Evolutionary conservation across 192 early-diverging fungal species (phyloP), one percentile per base, ranked within the genome.

Genomic region (Coemansia interrupta): DNA sequence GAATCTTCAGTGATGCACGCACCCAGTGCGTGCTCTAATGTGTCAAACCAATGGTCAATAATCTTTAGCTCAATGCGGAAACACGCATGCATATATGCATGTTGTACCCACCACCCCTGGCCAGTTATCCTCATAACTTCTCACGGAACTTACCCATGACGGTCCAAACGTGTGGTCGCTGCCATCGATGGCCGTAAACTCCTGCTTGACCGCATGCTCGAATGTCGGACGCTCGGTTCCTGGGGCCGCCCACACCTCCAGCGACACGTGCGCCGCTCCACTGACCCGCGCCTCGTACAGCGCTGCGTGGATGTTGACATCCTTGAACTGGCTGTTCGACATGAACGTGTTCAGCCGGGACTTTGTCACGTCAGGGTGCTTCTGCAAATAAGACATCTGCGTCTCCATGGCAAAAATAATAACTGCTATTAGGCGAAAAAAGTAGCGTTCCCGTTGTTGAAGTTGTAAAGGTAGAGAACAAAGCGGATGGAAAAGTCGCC

Each of bases 131-230:
- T n/a, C n/a, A n/a, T n/a, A n/a, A n/a, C n/a, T n/a, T n/a, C n/a
- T n/a, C n/a, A n/a, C 2, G 32, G 14, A 54, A 26, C 12, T 13
- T 52, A 47, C 43, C 90, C 90, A 93, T 51, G 89, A 90, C 18
- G 92, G 95, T 29, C 93, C 92, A 77, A 94, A 91, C 44, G 29
- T 64, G 20, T 88, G 85, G 4, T 94, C 97, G 2, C 87, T 67
- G 32, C 32, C 32, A 10, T 84, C 54, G 12, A 89, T 83, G 2
- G 87, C 81, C 54, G 66, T 64, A 57, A 85, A 99, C 38, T 83
- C 54, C 23, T 85, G 84, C 45, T 80, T 63, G 36, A 89, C 72
- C 8, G 84, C 82, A 0, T 84, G 78, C 14, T 63, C 66, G 40
- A 76, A 75, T 2, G 72, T 56, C 1, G 73, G 64, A 4, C 88